Evolutionary conservation across 1,284 basidiomycete genomes (phyloP).

Genomic region (Ustilago shanxiensis): DNA sequence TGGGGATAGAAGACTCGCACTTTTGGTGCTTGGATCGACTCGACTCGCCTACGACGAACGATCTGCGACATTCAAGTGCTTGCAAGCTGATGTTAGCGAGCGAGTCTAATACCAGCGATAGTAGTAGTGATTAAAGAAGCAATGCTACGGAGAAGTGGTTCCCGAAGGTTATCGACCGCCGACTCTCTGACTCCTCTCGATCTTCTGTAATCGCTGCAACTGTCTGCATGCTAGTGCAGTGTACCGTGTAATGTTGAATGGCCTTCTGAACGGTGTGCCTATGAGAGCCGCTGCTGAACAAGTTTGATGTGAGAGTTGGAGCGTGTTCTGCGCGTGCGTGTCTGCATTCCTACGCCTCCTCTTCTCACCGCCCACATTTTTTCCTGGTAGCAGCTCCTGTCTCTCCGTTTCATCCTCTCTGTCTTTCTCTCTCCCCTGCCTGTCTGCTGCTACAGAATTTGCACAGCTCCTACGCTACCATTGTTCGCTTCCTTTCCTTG

Average conservation of each 20-base stretch:
- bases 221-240: not conserved
- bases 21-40: not conserved
- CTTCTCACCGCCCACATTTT: not conserved
- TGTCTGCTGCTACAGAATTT: not conserved
- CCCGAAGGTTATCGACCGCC: not conserved
- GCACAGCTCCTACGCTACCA: not conserved
- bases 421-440: not conserved
- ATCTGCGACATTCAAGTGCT: slow-evolving; percentile 2
- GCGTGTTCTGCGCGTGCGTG: slow-evolving; percentile 2
- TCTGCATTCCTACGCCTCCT: slow-evolving; percentile 10
- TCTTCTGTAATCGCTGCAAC: slow-evolving; percentile 5
- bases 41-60: not conserved
- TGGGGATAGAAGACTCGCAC: too few species aligned
- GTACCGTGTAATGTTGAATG: slow-evolving; percentile 1
- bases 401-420: not conserved
- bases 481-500: not conserved
- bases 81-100: not conserved
- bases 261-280: not conserved
- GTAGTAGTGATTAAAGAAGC: not conserved
- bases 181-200: too few species aligned
- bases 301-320: not conserved
- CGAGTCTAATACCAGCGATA: not conserved
- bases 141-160: not conserved
- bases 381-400: not conserved
- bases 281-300: not conserved